These are phyloP conservation scores for Lavandula angustifolia DNA, from an alignment of 257 asterid genomes.

Conservation along the genomic window DNA sequence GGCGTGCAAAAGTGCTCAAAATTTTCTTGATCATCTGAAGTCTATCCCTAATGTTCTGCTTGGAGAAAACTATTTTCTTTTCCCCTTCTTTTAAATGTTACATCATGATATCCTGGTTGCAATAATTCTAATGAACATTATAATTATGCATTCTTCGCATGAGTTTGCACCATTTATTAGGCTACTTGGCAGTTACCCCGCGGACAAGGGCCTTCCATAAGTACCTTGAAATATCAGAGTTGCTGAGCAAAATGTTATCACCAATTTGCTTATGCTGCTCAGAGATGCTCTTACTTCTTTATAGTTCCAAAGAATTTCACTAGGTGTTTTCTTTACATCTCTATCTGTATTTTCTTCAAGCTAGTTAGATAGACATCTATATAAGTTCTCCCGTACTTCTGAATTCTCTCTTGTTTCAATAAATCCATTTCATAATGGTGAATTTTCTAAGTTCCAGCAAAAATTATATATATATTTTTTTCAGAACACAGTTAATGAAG, in stretches of 20 bases:
- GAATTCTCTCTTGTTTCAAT: background rate
- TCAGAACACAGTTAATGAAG: slow-evolving; percentile 15
- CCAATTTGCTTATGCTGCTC: too few relatives aligned
- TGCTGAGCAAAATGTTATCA: too few relatives aligned
- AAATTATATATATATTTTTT: background rate
- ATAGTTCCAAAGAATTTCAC: too few relatives aligned
- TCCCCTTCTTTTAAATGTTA: background rate
- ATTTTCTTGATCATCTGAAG: too few relatives aligned
- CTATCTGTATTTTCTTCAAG: too few relatives aligned
- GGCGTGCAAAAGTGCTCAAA: too few relatives aligned
- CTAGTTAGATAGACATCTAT: too few relatives aligned
- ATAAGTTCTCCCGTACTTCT: too few relatives aligned
- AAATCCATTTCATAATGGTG: background rate
- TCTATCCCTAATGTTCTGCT: slow-evolving; percentile 22
- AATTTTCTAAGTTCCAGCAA: too few relatives aligned
- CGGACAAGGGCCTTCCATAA: slow-evolving; percentile 73
- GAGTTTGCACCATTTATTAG: slow-evolving; percentile 90
- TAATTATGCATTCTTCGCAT: slow-evolving; percentile 45
- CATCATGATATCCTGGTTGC: slow-evolving; percentile 14
- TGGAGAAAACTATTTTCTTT: background rate
- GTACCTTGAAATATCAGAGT: slow-evolving; percentile 25
- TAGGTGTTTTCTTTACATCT: too few relatives aligned
- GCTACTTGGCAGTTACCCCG: slow-evolving; percentile 97
- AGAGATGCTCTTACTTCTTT: too few relatives aligned
- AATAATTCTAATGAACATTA: slow-evolving; percentile 9